A percentile compares a stretch with the other conserved stretches of the same genome.
These are phyloP conservation scores for Lithocarpus polystachyus DNA, from an alignment of 306 rosid genomes.

Conservation along the genomic window DNA sequence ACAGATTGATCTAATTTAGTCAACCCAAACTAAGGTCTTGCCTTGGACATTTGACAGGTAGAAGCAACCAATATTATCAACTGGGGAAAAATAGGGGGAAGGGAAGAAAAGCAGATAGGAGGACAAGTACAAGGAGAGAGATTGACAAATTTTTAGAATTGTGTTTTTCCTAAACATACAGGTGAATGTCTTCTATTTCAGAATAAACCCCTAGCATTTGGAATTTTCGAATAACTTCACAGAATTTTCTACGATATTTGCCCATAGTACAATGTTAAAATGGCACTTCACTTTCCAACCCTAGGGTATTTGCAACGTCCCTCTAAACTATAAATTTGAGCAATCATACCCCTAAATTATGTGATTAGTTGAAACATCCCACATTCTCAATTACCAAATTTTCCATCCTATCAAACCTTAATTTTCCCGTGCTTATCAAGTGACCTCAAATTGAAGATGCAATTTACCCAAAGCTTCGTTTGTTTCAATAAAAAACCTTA, in stretches of 20 bases:
- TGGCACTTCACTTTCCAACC: background rate
- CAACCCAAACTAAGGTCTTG: background rate
- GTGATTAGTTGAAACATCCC: too few relatives aligned
- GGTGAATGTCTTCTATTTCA: background rate
- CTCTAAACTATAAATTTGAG: too few relatives aligned
- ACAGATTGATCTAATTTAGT: background rate
- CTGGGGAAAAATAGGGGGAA: background rate
- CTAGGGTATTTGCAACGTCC: too few relatives aligned
- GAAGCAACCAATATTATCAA: background rate
- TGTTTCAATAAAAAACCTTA: too few relatives aligned
- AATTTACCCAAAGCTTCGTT: too few relatives aligned
- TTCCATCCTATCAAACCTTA: too few relatives aligned
- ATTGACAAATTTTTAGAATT: background rate
- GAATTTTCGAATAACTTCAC: background rate
- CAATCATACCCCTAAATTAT: too few relatives aligned
- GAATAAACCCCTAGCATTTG: background rate
- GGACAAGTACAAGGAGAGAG: background rate
- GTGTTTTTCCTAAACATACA: background rate
- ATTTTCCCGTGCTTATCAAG: too few relatives aligned
- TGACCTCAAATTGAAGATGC: too few relatives aligned
- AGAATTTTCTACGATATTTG: background rate
- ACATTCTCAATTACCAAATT: too few relatives aligned
- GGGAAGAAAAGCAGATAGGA: constrained; percentile 10
- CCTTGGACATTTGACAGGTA: constrained; percentile 15
- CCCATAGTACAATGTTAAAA: background rate